Evolutionary conservation across 2,329 filamentous ascomycete genomes (phyloP).

Genomic region (Diaporthe ilicicola): DNA sequence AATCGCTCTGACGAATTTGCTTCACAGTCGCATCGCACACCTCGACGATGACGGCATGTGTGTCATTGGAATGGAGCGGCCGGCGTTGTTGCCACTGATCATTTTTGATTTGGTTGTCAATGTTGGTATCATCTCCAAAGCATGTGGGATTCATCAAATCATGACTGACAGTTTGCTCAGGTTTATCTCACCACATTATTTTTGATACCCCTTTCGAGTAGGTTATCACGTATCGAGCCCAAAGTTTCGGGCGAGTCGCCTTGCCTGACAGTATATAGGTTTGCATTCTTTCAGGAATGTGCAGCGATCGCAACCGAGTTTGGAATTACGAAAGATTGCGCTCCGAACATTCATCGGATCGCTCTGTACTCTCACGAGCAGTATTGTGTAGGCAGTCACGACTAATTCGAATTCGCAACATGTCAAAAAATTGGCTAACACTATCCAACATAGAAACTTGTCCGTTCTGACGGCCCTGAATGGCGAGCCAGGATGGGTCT

Average conservation of each 20-base stretch:
- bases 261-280: slow-evolving; percentile 43
- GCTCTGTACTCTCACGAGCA: slow-evolving; percentile 64
- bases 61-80: slow-evolving; percentile 67
- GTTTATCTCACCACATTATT: slow-evolving; percentile 71
- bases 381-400: slow-evolving; percentile 57
- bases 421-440: background rate
- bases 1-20: background rate
- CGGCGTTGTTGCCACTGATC: slow-evolving; percentile 69
- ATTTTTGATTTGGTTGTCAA: slow-evolving; percentile 68
- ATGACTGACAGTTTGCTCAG: slow-evolving; percentile 38
- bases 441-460: slow-evolving; percentile 56
- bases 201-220: slow-evolving; percentile 66
- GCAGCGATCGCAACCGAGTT: slow-evolving; percentile 49
- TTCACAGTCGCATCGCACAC: slow-evolving; percentile 61
- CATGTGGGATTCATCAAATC: too few species aligned
- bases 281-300: slow-evolving; percentile 63
- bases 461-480: slow-evolving; percentile 65
- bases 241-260: too few species aligned
- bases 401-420: too few species aligned
- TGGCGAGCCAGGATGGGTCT: slow-evolving; percentile 70
- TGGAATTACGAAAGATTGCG: slow-evolving; percentile 59
- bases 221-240: slow-evolving; percentile 31
- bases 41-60: slow-evolving; percentile 62
- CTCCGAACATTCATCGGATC: slow-evolving; percentile 68
- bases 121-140: slow-evolving; percentile 40